Base-by-base conservation (phyloP, 495 filamentous ascomycete species). In the Hyaloscypha finlandica region DNA sequence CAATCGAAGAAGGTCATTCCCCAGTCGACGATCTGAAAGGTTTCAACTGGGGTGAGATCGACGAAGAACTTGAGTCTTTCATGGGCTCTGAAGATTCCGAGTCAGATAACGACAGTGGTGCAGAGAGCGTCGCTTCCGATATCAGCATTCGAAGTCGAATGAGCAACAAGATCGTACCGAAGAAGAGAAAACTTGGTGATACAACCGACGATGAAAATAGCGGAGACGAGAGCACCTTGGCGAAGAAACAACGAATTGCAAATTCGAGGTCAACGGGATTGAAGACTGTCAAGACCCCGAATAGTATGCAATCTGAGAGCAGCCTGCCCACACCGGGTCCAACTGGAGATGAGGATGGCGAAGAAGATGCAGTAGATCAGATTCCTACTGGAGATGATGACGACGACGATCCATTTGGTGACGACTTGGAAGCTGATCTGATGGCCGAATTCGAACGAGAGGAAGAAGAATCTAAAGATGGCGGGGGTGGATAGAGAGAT, bases 51-150 rank as follows among this genome's bases (percentile, higher is more conserved):
- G 80, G 79, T 42, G 78, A 76, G 16, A 81, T 89, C 14, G 88
- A 92, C 68, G 89, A 90, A 58, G 93, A 96, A 72, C 77, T 95
- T 6, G 83, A 87, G 52, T 92, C 93, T 20, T 96, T 95, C 70
- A 79, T 95, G 66, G 74, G 74, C 42, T 79, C 84, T 14, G 85
- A 83, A 29, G 86, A 89, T 22, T 39, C 53, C 16, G 74, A 72
- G 29, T 77, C 64, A 3, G 77, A 78, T 2, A 65, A 66, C 45
- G 64, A 74, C 48, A 66, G 67, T 52, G 67, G 63, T 52, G 67
- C 65, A 35, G 68, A 6, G 59, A 73, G 3, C 72, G 74, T 65
- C 3, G 59, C 30, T 6, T 57, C 45, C 33, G 54, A 67, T 61
- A 25, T 59, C 12, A 67, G 65, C 22, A 59, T 53, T 48, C 58